Conservation (phyloP, 441 rosid genomes). For the Euphorbia schlechtendalii region DNA sequence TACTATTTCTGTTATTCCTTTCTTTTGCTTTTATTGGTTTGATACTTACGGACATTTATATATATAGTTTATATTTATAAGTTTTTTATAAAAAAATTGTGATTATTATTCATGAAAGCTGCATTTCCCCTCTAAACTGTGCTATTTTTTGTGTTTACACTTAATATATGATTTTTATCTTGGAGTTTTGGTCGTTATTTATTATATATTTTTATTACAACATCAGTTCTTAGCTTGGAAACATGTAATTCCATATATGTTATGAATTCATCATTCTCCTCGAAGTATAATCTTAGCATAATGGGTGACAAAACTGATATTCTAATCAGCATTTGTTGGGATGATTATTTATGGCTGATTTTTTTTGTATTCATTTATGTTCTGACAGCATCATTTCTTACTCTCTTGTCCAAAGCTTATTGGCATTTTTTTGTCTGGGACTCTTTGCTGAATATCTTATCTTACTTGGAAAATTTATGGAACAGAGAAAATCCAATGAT, state of each 20-base stretch:
- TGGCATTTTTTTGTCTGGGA: neutral
- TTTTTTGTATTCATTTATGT: neutral
- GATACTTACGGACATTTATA: neutral
- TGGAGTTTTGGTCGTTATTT: neutral
- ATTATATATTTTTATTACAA: too few relatives aligned
- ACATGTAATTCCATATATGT: too few relatives aligned
- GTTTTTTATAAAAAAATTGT: too few relatives aligned
- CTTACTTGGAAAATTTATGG: constrained; percentile 28
- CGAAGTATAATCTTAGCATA: too few relatives aligned
- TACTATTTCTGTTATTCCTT: constrained; percentile 1
- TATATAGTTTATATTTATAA: neutral
- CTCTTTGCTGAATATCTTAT: constrained; percentile 2
- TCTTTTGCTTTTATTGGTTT: neutral
- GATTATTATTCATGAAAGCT: neutral
- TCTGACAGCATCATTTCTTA: neutral
- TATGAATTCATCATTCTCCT: too few relatives aligned
- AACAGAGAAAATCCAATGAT: constrained; percentile 81
- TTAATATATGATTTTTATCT: neutral
- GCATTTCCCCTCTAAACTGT: neutral
- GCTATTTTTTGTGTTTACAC: neutral
- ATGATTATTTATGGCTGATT: neutral
- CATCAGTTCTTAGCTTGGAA: too few relatives aligned
- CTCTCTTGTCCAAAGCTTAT: constrained; percentile 2
- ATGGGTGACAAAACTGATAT: too few relatives aligned
- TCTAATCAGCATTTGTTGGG: neutral